phyloP scores from a whole-genome alignment of 352 stramenopile genomes.

The Phytophthora sojae region DNA sequence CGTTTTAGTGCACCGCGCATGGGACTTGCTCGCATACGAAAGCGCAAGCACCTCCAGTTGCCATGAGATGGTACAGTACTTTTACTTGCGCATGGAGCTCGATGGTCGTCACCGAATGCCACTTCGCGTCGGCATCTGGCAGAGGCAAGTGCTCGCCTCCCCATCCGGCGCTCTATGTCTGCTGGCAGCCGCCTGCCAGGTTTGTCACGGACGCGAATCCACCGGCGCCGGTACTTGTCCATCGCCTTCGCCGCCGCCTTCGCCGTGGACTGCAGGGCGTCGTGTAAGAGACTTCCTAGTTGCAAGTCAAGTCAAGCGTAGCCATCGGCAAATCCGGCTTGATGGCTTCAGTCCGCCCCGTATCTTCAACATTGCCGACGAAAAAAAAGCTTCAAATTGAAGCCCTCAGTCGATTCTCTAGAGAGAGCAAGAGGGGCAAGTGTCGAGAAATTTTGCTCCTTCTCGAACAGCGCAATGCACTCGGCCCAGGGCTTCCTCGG shows the following conservation, averaged over 20 bases:
- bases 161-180: not conserved
- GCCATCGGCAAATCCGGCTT: not conserved
- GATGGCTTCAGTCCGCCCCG: not conserved
- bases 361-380: conserved; percentile 19
- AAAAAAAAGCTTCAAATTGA: not conserved
- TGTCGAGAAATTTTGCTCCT: conserved; percentile 14
- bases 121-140: conserved; percentile 9
- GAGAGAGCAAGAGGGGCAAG: not conserved
- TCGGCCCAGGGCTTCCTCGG: too few relatives aligned
- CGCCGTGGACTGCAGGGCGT: not conserved
- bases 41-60: not conserved
- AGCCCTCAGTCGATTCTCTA: not conserved
- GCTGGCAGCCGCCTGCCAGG: conserved; percentile 7
- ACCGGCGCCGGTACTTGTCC: too few relatives aligned
- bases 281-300: too few relatives aligned
- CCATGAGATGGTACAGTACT: too few relatives aligned
- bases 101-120: not conserved
- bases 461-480: too few relatives aligned
- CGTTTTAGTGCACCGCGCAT: conserved; percentile 3
- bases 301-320: not conserved
- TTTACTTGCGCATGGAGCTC: not conserved
- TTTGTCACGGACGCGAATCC: conserved; percentile 15
- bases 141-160: conserved; percentile 6
- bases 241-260: too few relatives aligned
- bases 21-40: not conserved